Evolutionary conservation across 306 rosid species (phyloP).

Genomic region (Lathyrus tuberosus): DNA sequence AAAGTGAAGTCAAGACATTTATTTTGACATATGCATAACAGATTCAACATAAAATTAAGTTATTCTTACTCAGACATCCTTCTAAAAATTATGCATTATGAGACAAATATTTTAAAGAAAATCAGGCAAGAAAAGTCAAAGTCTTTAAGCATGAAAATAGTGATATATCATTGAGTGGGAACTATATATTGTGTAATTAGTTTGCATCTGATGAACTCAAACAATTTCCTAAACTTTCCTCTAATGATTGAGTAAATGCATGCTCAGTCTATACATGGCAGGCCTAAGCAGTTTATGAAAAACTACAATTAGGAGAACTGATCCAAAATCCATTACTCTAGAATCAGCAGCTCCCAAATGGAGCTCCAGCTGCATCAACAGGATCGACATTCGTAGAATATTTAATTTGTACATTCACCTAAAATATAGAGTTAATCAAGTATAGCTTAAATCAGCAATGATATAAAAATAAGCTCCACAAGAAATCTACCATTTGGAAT

Average conservation of each 20-base stretch:
- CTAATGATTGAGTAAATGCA: slow-evolving; percentile 31
- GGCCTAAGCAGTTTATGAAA: slow-evolving; percentile 28
- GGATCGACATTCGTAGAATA: too few relatives aligned
- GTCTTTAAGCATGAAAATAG: too few relatives aligned
- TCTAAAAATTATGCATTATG: slow-evolving; percentile 22
- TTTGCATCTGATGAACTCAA: slow-evolving; percentile 22
- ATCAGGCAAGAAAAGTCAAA: slow-evolving; percentile 12
- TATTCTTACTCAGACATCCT: slow-evolving; percentile 18
- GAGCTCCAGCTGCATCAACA: too few relatives aligned
- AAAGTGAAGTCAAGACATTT: too few relatives aligned
- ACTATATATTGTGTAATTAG: slow-evolving; percentile 3
- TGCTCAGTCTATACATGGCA: slow-evolving; percentile 24
- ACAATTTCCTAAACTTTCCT: slow-evolving; percentile 37
- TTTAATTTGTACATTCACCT: too few relatives aligned
- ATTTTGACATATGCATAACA: slow-evolving; percentile 23
- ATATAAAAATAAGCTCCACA: too few relatives aligned
- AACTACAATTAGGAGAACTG: slow-evolving; percentile 30
- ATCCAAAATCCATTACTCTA: too few relatives aligned
- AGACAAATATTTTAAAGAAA: slow-evolving; percentile 7
- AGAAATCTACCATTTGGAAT: too few relatives aligned
- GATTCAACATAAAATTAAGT: slow-evolving; percentile 23
- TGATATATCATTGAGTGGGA: slow-evolving; percentile 20
- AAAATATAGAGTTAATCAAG: too few relatives aligned
- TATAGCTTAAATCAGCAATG: too few relatives aligned
- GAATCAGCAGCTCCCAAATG: too few relatives aligned